Conservation (phyloP, 2,329 filamentous ascomycete species). For the Epicoccum nigrum region DNA sequence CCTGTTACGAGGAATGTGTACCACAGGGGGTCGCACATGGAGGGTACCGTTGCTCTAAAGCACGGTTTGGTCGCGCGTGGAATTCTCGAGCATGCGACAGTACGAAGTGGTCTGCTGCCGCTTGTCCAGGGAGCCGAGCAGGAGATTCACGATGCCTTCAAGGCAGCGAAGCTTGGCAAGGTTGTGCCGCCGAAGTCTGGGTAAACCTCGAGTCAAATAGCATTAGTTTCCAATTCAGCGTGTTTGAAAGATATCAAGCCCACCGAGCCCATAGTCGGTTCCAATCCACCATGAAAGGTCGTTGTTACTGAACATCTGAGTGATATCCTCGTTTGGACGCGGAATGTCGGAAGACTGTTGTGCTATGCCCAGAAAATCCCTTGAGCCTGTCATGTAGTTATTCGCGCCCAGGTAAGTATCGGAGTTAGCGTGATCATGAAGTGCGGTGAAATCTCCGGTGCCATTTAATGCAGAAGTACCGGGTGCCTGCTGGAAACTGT, state of each 20-base stretch:
- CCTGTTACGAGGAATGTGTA: conserved; percentile 62
- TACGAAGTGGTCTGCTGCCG: conserved; percentile 57
- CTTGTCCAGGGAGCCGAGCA: conserved; percentile 51
- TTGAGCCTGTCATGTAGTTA: conserved; percentile 6
- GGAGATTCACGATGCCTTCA: conserved; percentile 53
- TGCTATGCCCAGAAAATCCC: conserved; percentile 32
- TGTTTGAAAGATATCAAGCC: neutral
- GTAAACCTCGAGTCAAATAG: neutral
- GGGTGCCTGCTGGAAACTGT: neutral
- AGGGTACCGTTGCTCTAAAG: conserved; percentile 59
- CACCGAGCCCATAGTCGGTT: conserved; percentile 8
- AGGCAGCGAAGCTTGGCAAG: conserved; percentile 43
- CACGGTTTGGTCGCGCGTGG: conserved; percentile 59
- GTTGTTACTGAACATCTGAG: conserved; percentile 31
- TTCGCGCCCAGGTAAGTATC: neutral
- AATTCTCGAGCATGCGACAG: conserved; percentile 57
- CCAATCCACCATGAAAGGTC: conserved; percentile 27
- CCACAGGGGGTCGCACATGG: conserved; percentile 62
- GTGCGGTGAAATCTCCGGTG: too few relatives aligned
- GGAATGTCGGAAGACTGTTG: conserved; percentile 34
- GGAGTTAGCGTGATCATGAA: neutral
- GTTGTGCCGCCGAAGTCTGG: conserved; percentile 29
- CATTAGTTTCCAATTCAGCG: neutral
- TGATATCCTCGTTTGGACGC: conserved; percentile 30
- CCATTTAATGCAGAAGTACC: neutral